Conservation (phyloP, 2,329 filamentous ascomycete genomes). For the Fusarium begoniae region DNA sequence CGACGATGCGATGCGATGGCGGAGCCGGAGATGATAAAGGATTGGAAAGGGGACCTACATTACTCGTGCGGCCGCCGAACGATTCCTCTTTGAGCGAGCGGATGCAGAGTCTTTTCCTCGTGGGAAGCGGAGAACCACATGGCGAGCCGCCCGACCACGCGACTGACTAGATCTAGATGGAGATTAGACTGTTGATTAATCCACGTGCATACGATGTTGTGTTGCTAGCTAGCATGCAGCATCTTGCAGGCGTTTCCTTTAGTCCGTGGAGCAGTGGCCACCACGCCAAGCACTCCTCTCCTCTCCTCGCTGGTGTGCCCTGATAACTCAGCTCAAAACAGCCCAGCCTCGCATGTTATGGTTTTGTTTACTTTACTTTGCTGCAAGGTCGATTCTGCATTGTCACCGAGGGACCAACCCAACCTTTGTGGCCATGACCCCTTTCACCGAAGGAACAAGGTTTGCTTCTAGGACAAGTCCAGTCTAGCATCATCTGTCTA, state of each 20-base stretch:
- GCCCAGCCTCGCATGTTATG: background rate
- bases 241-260: background rate
- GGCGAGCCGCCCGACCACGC: slow-evolving; percentile 21
- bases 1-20: slow-evolving; percentile 4
- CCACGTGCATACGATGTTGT: slow-evolving; percentile 10
- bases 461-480: slow-evolving; percentile 4
- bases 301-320: background rate
- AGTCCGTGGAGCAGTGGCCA: background rate
- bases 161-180: slow-evolving; percentile 25
- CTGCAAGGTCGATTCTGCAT: background rate
- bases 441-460: slow-evolving; percentile 5
- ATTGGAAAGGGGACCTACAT: slow-evolving; percentile 23
- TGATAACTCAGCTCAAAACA: slow-evolving; percentile 13
- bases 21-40: slow-evolving; percentile 24
- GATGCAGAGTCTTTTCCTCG: background rate
- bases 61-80: slow-evolving; percentile 24
- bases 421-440: background rate
- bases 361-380: background rate
- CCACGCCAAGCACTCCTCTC: background rate
- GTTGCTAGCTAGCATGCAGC: background rate
- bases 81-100: slow-evolving; percentile 10
- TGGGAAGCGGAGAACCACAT: slow-evolving; percentile 29
- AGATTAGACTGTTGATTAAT: slow-evolving; percentile 11
- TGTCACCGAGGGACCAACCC: background rate
- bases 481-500: slow-evolving; percentile 1